phyloP scores from a whole-genome alignment of 1,284 basidiomycete genomes.

The Naganishia sp. region DNA sequence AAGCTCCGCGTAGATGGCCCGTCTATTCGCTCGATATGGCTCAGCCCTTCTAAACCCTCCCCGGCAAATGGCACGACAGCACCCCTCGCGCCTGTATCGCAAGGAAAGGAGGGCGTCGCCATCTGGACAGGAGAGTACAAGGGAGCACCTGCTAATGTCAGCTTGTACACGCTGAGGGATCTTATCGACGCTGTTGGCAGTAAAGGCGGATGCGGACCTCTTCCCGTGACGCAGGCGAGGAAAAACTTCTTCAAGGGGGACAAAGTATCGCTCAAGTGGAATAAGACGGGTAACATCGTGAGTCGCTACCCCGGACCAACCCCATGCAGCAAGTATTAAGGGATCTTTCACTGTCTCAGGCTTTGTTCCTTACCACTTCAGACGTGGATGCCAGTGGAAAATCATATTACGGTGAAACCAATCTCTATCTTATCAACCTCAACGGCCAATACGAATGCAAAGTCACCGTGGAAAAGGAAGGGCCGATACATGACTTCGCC shows the following conservation, averaged over 20 bases:
- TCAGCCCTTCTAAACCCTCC: conserved; percentile 33
- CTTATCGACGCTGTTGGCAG: conserved; percentile 52
- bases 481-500: conserved; percentile 92
- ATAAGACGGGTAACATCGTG: conserved; percentile 70
- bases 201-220: conserved; percentile 35
- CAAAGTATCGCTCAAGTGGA: conserved; percentile 93
- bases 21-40: conserved; percentile 48
- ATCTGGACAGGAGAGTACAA: conserved; percentile 94
- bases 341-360: conserved; percentile 55
- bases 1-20: conserved; percentile 44
- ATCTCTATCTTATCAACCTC: conserved; percentile 88
- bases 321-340: conserved; percentile 13
- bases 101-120: conserved; percentile 59
- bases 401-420: conserved; percentile 97
- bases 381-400: conserved; percentile 97
- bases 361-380: conserved; percentile 86
- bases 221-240: conserved; percentile 54
- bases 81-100: conserved; percentile 18
- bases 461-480: conserved; percentile 89
- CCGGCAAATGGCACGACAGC: conserved; percentile 5
- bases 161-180: conserved; percentile 74
- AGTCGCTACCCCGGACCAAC: conserved; percentile 19
- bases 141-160: conserved; percentile 88
- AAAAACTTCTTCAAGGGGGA: conserved; percentile 98
- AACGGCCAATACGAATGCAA: conserved; percentile 94